Evolutionary conservation across 306 rosid species (phyloP).

Genomic region (Senna siamea): DNA sequence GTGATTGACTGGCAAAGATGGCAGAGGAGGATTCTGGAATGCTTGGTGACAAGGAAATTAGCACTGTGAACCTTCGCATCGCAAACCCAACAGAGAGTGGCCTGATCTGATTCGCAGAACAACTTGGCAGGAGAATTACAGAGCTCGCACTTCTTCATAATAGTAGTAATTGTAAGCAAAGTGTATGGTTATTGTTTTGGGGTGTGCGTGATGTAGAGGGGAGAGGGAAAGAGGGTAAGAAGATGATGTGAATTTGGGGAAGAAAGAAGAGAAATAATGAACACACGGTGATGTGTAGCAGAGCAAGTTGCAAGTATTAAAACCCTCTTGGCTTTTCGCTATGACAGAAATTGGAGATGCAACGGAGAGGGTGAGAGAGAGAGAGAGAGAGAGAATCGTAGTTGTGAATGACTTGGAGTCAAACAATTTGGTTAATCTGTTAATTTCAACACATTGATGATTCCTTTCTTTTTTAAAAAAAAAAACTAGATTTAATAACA

Average conservation of each 20-base stretch:
- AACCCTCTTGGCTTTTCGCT: too few relatives aligned
- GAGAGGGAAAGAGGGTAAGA: too few relatives aligned
- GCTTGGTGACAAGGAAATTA: slow-evolving; percentile 74
- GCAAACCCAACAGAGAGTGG: slow-evolving; percentile 79
- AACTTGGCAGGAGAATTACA: slow-evolving; percentile 61
- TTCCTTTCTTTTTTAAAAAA: neutral
- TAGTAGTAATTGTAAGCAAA: too few relatives aligned
- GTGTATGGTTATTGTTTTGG: too few relatives aligned
- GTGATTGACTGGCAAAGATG: slow-evolving; percentile 69
- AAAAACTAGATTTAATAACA: too few relatives aligned
- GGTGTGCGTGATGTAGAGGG: too few relatives aligned
- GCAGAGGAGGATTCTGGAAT: slow-evolving; percentile 70
- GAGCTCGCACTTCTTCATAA: slow-evolving; percentile 75
- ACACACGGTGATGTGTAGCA: too few relatives aligned
- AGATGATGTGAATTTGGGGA: too few relatives aligned
- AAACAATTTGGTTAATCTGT: neutral
- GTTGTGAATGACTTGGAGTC: neutral
- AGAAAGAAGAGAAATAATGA: too few relatives aligned
- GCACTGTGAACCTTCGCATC: slow-evolving; percentile 78
- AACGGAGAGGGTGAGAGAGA: too few relatives aligned
- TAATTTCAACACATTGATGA: slow-evolving; percentile 36
- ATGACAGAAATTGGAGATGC: too few relatives aligned
- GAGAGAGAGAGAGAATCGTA: neutral
- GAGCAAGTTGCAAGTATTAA: too few relatives aligned
- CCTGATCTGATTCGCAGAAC: slow-evolving; percentile 78